Evolutionary conservation across 1,284 basidiomycete genomes (phyloP).

Genomic region (Leccinum pallidistipes): DNA sequence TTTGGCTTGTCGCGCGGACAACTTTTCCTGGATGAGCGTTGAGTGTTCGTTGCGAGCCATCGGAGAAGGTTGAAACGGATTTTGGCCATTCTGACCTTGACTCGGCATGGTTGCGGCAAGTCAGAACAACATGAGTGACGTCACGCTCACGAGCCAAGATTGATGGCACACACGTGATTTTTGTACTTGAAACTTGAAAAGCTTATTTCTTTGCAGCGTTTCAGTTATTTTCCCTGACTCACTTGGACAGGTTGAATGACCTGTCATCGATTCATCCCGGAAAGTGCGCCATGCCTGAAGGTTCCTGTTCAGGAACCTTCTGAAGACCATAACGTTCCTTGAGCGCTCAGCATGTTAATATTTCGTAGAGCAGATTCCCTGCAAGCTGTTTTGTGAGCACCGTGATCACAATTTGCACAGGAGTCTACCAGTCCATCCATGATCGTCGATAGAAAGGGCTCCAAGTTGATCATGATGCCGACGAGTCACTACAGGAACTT

Average conservation of each 20-base stretch:
- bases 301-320: neutral
- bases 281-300: neutral
- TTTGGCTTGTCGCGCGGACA: slow-evolving; percentile 11
- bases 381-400: neutral
- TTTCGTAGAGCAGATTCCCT: neutral
- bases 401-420: neutral
- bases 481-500: neutral
- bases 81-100: neutral
- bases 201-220: neutral
- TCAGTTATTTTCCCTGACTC: neutral
- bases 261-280: neutral
- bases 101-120: neutral
- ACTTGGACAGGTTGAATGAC: neutral
- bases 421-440: neutral
- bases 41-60: neutral
- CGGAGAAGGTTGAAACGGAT: neutral
- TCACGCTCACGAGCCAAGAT: too few relatives aligned
- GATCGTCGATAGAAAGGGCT: too few relatives aligned
- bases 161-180: too few relatives aligned
- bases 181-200: neutral
- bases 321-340: neutral
- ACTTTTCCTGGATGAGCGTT: slow-evolving; percentile 1
- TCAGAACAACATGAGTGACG: neutral
- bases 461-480: too few relatives aligned
- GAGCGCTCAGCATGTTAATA: neutral